phyloP scores from a whole-genome alignment of 2,329 filamentous ascomycete genomes.

The Elsinoe ampelina region DNA sequence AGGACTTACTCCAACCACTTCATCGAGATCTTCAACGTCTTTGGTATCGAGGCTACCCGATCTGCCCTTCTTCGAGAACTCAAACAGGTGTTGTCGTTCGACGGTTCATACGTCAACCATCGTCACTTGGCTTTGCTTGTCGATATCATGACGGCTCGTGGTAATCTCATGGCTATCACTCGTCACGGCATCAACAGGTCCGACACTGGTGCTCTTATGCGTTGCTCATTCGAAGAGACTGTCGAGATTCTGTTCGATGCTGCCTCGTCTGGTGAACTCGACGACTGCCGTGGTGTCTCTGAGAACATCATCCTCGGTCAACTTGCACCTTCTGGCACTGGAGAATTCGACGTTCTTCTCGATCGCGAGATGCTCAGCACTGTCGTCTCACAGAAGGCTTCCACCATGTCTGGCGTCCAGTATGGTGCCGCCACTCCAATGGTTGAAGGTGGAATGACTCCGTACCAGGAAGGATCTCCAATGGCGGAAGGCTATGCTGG shows the following conservation, averaged over 20 bases:
- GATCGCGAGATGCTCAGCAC: conserved; percentile 95
- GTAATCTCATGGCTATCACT: conserved; percentile 89
- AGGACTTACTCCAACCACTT: conserved; percentile 93
- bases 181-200: conserved; percentile 97
- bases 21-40: conserved; percentile 86
- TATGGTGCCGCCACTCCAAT: conserved; percentile 61
- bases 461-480: conserved; percentile 69
- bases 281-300: conserved; percentile 95
- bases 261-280: conserved; percentile 85
- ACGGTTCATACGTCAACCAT: conserved; percentile 99
- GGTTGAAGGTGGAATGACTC: conserved; percentile 68
- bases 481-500: conserved; percentile 54
- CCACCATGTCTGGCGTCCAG: conserved; percentile 58
- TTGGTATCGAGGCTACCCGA: conserved; percentile 92
- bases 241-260: conserved; percentile 97
- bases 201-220: conserved; percentile 96
- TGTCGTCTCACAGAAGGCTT: conserved; percentile 61
- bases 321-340: conserved; percentile 92
- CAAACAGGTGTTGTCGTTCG: conserved; percentile 88
- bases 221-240: conserved; percentile 98
- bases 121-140: conserved; percentile 90
- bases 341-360: conserved; percentile 86
- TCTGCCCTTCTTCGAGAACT: conserved; percentile 79
- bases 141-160: conserved; percentile 95
- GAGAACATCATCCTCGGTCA: conserved; percentile 99